phyloP scores from a whole-genome alignment of 2,329 filamentous ascomycete species.

The Fusarium metavorans region DNA sequence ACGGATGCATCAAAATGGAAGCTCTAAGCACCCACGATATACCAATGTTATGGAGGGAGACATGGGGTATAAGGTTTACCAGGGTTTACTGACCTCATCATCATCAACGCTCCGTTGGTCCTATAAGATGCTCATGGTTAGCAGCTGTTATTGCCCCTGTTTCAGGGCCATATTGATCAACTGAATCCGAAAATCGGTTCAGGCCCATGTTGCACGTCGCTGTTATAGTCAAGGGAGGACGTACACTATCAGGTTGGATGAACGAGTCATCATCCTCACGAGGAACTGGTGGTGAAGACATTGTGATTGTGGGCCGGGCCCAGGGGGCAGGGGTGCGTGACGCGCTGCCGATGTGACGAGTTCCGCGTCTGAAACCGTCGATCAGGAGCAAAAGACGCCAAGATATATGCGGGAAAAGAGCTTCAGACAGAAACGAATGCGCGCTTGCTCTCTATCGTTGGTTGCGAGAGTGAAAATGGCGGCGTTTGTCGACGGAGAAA shows the following conservation, averaged over 20 bases:
- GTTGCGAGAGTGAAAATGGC: neutral
- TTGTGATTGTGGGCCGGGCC: neutral
- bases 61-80: neutral
- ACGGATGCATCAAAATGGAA: neutral
- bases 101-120: slow-evolving; percentile 22
- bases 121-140: slow-evolving; percentile 18
- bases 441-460: neutral
- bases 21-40: neutral
- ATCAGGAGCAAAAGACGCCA: neutral
- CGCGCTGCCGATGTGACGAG: neutral
- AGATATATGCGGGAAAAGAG: neutral
- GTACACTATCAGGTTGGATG: slow-evolving; percentile 30
- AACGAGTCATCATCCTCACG: slow-evolving; percentile 23
- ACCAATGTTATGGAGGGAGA: neutral
- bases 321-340: neutral
- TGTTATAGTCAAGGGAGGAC: neutral
- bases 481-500: neutral
- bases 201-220: neutral
- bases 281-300: neutral
- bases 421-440: neutral
- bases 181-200: too few species aligned
- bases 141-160: neutral
- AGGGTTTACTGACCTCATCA: slow-evolving; percentile 34
- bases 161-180: neutral
- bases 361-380: neutral